Conservation (phyloP, 306 rosid genomes). For the Ammopiptanthus mongolicus region DNA sequence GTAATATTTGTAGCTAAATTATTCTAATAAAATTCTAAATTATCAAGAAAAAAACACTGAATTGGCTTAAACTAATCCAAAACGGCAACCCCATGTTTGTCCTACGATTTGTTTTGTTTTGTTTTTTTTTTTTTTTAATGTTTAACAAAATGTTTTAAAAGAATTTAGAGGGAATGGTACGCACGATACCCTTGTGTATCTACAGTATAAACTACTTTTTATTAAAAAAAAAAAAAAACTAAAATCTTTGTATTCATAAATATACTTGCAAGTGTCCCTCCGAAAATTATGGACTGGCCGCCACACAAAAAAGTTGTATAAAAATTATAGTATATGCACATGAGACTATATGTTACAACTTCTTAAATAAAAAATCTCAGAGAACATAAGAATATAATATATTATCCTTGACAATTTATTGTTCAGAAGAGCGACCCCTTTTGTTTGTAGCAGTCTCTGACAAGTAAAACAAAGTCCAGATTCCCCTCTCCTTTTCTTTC, state of each 20-base stretch:
- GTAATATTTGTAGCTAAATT: too few species aligned
- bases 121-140: too few species aligned
- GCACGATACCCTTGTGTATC: neutral
- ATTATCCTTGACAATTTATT: neutral
- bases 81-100: too few species aligned
- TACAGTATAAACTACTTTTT: neutral
- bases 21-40: too few species aligned
- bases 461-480: neutral
- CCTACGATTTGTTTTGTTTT: too few species aligned
- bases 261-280: conserved; percentile 12
- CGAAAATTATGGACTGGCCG: neutral
- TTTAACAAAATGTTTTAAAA: too few species aligned
- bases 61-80: too few species aligned
- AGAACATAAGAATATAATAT: neutral
- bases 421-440: neutral
- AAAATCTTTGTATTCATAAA: neutral
- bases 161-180: neutral
- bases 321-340: neutral
- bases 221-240: neutral
- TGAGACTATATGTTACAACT: too few species aligned
- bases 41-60: too few species aligned
- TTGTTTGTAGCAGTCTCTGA: neutral
- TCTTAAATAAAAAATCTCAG: neutral
- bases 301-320: neutral
- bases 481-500: neutral